Base-by-base conservation (phyloP, 441 rosid species). In the Populus tomentosa region DNA sequence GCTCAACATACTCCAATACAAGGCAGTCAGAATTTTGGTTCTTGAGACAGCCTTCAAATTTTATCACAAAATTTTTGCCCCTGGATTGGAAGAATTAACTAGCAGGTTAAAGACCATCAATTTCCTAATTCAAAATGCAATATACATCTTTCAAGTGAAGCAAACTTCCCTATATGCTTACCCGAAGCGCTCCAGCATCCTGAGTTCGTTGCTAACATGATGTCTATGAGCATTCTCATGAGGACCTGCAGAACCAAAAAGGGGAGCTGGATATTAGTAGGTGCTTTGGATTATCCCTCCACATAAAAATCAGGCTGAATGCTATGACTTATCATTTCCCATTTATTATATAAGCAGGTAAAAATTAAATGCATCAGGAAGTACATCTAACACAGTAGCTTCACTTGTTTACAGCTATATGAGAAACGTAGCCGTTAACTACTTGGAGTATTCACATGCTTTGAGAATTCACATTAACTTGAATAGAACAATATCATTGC, bases 151-250 rank as follows among this genome's bases (percentile, higher is more conserved):
- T 35, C 4, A 33, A 38, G 33, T 63, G 46, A 30, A 21, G 70
- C 36, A 4, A 74, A 72, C 50, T 59, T 72, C 59, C 28, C 32
- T 5, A 69, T 70, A 82, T 74, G 30, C 81, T 81, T 85, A 85
- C 99, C 99, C 99, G 77, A 95, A 95, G 72, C 89, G 93, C 81
- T 95, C 97, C 81, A 95, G 83, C 97, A 92, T 95, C 82, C 87
- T 82, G 67, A 86, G 81, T 77, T 95, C 99, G 82, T 92, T 95
- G 80, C 28, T 84, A 66, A 89, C 83, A 80, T 92, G 92, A 69
- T 88, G 82, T 70, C 82, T 88, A 82, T 87, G 91, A 77, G 95
- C 98, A 76, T 89, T 90, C 80, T 88, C 87, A 82, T 92, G 95
- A 79, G 98, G 98, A 76, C 91, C 99, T 95, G 90, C 65, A 80